Evolutionary conservation across 495 filamentous ascomycete species (phyloP).

Genomic region (Podospora pseudoanserina): DNA sequence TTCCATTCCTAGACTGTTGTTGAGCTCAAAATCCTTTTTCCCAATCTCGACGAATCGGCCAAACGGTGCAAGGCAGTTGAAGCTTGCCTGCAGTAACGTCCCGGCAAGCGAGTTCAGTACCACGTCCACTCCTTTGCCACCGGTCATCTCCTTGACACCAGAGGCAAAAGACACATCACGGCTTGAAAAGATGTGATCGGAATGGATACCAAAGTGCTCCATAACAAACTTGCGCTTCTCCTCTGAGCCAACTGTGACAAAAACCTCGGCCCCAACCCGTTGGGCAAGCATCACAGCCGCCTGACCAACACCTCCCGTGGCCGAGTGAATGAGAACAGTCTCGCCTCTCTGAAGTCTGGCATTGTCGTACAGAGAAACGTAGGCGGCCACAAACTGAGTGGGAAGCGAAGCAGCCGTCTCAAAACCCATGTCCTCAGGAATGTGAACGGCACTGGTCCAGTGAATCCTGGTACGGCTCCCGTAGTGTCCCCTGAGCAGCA

Average conservation of each 20-base stretch:
- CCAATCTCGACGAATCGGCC: slow-evolving; percentile 58
- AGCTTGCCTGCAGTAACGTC: slow-evolving; percentile 49
- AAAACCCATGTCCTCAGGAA: slow-evolving; percentile 48
- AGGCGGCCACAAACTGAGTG: slow-evolving; percentile 51
- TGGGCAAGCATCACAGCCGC: slow-evolving; percentile 55
- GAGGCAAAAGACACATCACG: slow-evolving; percentile 39
- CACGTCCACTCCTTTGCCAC: slow-evolving; percentile 53
- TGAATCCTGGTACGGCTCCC: slow-evolving; percentile 17
- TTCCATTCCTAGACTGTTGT: slow-evolving; percentile 39
- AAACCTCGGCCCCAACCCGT: slow-evolving; percentile 51
- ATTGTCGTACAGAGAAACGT: slow-evolving; percentile 43
- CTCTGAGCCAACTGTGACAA: slow-evolving; percentile 49
- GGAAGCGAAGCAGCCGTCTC: slow-evolving; percentile 51
- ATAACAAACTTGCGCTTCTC: slow-evolving; percentile 46
- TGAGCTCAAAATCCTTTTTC: slow-evolving; percentile 39
- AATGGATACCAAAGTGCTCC: slow-evolving; percentile 47
- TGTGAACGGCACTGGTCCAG: slow-evolving; percentile 28
- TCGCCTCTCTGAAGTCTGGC: slow-evolving; percentile 47
- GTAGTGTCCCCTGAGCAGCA: slow-evolving; percentile 33
- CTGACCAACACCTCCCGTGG: slow-evolving; percentile 55
- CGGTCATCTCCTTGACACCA: slow-evolving; percentile 45
- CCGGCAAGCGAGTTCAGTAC: slow-evolving; percentile 58
- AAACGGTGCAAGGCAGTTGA: slow-evolving; percentile 52
- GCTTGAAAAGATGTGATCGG: slow-evolving; percentile 52
- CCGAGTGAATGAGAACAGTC: slow-evolving; percentile 57